Conservation (phyloP, 192 early-diverging fungal genomes). For the Podila clonocystis region DNA sequence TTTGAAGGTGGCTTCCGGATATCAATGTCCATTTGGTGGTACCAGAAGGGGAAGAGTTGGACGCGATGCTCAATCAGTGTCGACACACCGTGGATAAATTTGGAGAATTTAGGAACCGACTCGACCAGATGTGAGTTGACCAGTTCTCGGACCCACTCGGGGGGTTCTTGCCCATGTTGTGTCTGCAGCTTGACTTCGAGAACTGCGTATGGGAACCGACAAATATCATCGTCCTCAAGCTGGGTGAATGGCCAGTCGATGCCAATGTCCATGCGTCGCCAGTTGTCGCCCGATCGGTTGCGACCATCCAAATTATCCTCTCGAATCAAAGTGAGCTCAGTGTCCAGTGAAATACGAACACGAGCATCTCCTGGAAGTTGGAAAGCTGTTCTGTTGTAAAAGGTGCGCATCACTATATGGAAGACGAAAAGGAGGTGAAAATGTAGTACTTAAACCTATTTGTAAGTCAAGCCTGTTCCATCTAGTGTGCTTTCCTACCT, state of each 20-base stretch:
- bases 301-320: conserved; percentile 89
- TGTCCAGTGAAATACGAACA: conserved; percentile 97
- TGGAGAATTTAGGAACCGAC: conserved; percentile 96
- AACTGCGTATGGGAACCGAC: conserved; percentile 95
- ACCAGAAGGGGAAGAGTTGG: conserved; percentile 92
- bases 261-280: conserved; percentile 94
- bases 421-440: too few relatives aligned
- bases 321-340: conserved; percentile 94
- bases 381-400: conserved; percentile 99
- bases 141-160: conserved; percentile 94
- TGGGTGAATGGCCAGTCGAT: conserved; percentile 93
- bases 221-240: conserved; percentile 85
- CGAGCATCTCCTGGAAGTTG: conserved; percentile 98
- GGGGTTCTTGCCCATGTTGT: conserved; percentile 87
- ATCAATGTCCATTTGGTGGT: conserved; percentile 93
- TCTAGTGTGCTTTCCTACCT: conserved; percentile 15
- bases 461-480: background rate
- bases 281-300: conserved; percentile 84
- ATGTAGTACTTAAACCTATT: background rate
- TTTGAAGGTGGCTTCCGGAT: conserved; percentile 83
- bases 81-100: conserved; percentile 95
- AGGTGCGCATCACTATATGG: conserved; percentile 91
- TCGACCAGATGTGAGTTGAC: conserved; percentile 91
- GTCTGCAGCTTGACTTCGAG: conserved; percentile 98
- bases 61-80: conserved; percentile 85